Percentiles rank a stretch among this genome's conserved stretches.
phyloP scores from a whole-genome alignment of 75 land plant species.

The Cupressus sempervirens region DNA sequence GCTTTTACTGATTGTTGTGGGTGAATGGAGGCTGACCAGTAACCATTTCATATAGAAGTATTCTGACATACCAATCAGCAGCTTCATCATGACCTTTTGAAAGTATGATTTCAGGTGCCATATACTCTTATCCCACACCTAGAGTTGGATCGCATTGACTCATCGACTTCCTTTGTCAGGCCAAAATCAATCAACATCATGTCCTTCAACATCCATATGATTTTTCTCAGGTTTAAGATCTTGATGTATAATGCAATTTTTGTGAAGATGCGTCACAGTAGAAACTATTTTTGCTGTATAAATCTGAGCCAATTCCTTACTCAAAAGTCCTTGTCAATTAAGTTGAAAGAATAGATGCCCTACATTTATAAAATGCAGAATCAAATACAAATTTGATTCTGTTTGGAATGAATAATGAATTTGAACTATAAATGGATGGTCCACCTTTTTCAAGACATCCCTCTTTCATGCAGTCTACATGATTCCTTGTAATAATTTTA shows the following conservation, averaged over 20 bases:
- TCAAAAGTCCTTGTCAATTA: slow-evolving; percentile 83
- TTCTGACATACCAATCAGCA: slow-evolving; percentile 98
- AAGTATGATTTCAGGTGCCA: slow-evolving; percentile 96
- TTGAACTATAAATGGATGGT: slow-evolving; percentile 81
- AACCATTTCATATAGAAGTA: slow-evolving; percentile 93
- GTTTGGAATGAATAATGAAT: slow-evolving; percentile 97
- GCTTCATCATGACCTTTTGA: slow-evolving; percentile 91
- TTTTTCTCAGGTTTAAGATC: slow-evolving; percentile 98
- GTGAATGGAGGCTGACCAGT: slow-evolving; percentile 97
- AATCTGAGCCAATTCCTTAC: slow-evolving; percentile 89
- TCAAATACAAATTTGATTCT: slow-evolving; percentile 80
- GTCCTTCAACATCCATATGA: slow-evolving; percentile 92
- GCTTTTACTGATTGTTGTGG: slow-evolving; percentile 65
- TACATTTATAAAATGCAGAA: slow-evolving; percentile 93
- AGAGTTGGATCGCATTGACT: slow-evolving; percentile 77
- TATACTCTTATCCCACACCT: slow-evolving; percentile 95
- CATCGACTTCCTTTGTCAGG: slow-evolving; percentile 88
- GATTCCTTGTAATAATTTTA: slow-evolving; percentile 80
- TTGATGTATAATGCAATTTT: slow-evolving; percentile 90
- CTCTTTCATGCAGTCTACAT: slow-evolving; percentile 89
- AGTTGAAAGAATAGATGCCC: slow-evolving; percentile 99
- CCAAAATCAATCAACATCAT: slow-evolving; percentile 97
- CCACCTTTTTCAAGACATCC: slow-evolving; percentile 64
- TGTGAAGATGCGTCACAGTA: slow-evolving; percentile 93
- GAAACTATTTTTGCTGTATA: slow-evolving; percentile 97